Conservation (phyloP, 1,284 basidiomycete genomes). For the Pyrrhoderma noxium region DNA sequence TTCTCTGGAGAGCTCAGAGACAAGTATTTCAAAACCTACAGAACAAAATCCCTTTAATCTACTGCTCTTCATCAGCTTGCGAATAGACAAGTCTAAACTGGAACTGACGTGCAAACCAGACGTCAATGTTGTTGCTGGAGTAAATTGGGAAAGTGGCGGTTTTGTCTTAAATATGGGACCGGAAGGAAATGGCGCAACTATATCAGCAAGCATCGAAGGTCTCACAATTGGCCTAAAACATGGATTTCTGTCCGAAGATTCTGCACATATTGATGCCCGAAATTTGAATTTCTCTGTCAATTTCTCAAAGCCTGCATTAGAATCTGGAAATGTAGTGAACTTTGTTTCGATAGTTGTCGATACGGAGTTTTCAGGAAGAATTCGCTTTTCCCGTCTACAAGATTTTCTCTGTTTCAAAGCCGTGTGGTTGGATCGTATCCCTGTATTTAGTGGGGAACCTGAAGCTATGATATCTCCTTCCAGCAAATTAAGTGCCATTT, state of each 20-base stretch:
- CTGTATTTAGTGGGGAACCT: constrained; percentile 49
- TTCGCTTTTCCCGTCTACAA: constrained; percentile 75
- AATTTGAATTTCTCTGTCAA: constrained; percentile 69
- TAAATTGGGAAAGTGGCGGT: constrained; percentile 89
- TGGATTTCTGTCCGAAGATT: constrained; percentile 74
- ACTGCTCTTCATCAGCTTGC: constrained; percentile 75
- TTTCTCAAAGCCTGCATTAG: constrained; percentile 46
- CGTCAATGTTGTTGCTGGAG: constrained; percentile 77
- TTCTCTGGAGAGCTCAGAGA: neutral
- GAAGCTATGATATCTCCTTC: constrained; percentile 20
- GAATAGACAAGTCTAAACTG: constrained; percentile 81
- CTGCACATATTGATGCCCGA: constrained; percentile 64
- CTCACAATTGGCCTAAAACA: constrained; percentile 74
- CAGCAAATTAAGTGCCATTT: constrained; percentile 17
- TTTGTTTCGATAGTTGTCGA: constrained; percentile 66
- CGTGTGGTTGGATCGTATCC: constrained; percentile 83
- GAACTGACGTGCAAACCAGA: constrained; percentile 83
- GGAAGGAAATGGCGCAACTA: constrained; percentile 58
- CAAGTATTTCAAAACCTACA: neutral
- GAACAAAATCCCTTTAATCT: constrained; percentile 36
- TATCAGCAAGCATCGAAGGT: constrained; percentile 74
- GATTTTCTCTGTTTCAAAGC: constrained; percentile 87
- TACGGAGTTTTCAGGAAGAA: constrained; percentile 66
- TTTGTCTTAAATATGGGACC: constrained; percentile 75
- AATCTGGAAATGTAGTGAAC: constrained; percentile 34